phyloP scores from a whole-genome alignment of 106 monocot genomes.

The Ottelia alismoides region DNA sequence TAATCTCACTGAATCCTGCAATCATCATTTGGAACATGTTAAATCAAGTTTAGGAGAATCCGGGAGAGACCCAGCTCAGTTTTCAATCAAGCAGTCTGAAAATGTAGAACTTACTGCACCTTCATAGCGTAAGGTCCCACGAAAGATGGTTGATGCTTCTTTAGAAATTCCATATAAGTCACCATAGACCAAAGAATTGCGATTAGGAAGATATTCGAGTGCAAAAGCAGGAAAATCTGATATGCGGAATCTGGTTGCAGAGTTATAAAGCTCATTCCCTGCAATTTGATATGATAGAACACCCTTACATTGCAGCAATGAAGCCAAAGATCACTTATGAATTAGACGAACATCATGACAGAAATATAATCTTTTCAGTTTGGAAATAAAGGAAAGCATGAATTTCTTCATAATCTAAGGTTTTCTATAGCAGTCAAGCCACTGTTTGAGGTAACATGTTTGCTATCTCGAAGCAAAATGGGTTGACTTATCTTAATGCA shows the following conservation, averaged over 20 bases:
- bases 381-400: no score
- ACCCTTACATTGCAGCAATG: background rate
- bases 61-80: no score
- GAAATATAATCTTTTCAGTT: no score
- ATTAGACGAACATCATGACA: no score
- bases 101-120: conserved; percentile 15
- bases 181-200: conserved; percentile 85
- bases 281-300: no score
- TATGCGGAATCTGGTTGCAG: conserved; percentile 57
- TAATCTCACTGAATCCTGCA: conserved; percentile 90
- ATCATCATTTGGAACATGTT: background rate
- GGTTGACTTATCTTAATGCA: no score
- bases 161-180: conserved; percentile 76
- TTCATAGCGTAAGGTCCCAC: conserved; percentile 95
- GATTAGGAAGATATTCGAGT: conserved; percentile 83
- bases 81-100: no score
- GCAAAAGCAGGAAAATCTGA: conserved; percentile 91
- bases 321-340: no score
- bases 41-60: background rate
- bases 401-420: no score
- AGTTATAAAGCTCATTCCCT: conserved; percentile 72
- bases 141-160: conserved; percentile 85
- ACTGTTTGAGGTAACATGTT: no score
- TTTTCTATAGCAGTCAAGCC: no score
- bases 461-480: no score